Conservation (phyloP, 352 stramenopile genomes). For the Globisporangium abappressorium region DNA sequence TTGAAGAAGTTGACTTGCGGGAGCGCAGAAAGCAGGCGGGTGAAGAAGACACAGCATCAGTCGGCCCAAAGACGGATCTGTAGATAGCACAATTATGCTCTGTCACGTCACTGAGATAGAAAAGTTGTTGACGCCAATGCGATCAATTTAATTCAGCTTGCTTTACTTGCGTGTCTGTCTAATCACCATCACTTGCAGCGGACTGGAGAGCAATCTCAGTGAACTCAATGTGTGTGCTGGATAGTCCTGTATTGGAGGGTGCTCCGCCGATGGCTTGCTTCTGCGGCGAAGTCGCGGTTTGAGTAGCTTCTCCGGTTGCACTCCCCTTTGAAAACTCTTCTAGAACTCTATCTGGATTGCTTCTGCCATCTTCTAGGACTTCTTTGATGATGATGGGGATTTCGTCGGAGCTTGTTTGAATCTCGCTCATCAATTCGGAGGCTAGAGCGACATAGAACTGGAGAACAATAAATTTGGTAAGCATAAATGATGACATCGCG, state of each 20-base stretch:
- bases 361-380: slow-evolving; percentile 42
- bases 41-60: slow-evolving; percentile 22
- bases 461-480: not conserved
- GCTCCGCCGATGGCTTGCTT: not conserved
- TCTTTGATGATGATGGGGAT: slow-evolving; percentile 61
- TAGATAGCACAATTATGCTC: not conserved
- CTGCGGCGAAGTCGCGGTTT: slow-evolving; percentile 9
- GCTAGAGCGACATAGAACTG: slow-evolving; percentile 49
- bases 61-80: slow-evolving; percentile 34
- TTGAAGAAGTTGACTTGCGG: slow-evolving; percentile 33
- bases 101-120: not conserved
- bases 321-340: slow-evolving; percentile 25
- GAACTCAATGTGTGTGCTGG: slow-evolving; percentile 40
- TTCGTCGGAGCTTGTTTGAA: slow-evolving; percentile 39
- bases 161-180: slow-evolving; percentile 2
- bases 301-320: not conserved
- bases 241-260: slow-evolving; percentile 4
- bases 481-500: not conserved
- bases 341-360: slow-evolving; percentile 37
- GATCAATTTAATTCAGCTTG: not conserved
- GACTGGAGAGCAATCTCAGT: slow-evolving; percentile 66
- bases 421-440: slow-evolving; percentile 37
- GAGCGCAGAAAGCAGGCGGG: not conserved
- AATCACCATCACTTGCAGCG: slow-evolving; percentile 12
- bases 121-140: not conserved